Conservation (phyloP, 192 early-diverging fungal species). For the Podila verticillata region DNA sequence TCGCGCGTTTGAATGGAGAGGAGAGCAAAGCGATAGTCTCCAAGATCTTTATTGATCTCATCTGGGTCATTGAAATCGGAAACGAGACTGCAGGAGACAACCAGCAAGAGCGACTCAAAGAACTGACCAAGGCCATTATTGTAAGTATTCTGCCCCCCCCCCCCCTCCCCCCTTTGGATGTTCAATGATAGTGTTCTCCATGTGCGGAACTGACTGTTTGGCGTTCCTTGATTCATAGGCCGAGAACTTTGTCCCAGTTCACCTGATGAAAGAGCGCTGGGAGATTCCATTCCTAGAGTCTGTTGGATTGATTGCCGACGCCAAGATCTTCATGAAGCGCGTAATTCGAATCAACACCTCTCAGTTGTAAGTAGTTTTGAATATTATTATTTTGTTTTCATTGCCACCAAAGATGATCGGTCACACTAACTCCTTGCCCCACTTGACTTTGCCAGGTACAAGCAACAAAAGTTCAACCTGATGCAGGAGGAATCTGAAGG, state of each 20-base stretch:
- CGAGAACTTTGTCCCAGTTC: slow-evolving; percentile 50
- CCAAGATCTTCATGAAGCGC: slow-evolving; percentile 51
- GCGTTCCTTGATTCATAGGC: not conserved
- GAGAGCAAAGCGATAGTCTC: slow-evolving; percentile 4
- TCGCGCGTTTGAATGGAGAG: not conserved
- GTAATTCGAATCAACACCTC: slow-evolving; percentile 65
- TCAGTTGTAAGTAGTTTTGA: slow-evolving; percentile 40
- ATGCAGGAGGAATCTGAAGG: slow-evolving; percentile 84
- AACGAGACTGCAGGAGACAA: slow-evolving; percentile 1
- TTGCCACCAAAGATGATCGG: not conserved
- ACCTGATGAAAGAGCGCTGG: slow-evolving; percentile 62
- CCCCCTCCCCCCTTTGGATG: no score
- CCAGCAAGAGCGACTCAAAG: slow-evolving; percentile 2
- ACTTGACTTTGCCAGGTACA: slow-evolving; percentile 61
- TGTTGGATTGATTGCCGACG: slow-evolving; percentile 58
- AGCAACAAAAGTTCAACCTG: slow-evolving; percentile 87
- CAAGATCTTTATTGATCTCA: slow-evolving; percentile 25
- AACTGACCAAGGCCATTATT: slow-evolving; percentile 22
- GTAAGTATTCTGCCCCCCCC: slow-evolving; percentile 8
- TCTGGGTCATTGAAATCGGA: slow-evolving; percentile 42
- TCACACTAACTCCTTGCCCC: not conserved
- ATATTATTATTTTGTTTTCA: not conserved
- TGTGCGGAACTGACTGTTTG: not conserved
- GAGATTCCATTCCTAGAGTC: slow-evolving; percentile 63
- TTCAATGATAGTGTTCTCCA: no score